Evolutionary conservation across 1,139 yeast species (phyloP).

Genomic region (Lodderomyces parapsilosis): DNA sequence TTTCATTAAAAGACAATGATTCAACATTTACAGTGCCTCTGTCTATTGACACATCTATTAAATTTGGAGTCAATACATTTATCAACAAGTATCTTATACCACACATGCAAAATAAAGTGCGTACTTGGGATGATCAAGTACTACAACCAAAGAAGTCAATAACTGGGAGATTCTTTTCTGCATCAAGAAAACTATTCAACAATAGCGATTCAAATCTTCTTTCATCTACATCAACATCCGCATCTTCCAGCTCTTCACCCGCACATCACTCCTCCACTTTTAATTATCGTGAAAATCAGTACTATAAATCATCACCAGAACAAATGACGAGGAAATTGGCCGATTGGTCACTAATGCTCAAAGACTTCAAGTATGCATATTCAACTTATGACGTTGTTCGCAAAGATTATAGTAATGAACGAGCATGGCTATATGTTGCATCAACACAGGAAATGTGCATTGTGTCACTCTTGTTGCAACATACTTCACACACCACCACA

Average conservation of each 20-base stretch:
- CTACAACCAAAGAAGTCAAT: conserved; percentile 70
- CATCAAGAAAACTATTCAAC: conserved; percentile 56
- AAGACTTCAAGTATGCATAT: conserved; percentile 85
- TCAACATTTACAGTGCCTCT: conserved; percentile 28
- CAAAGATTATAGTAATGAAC: conserved; percentile 75
- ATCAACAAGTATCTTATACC: conserved; percentile 63
- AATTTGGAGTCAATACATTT: conserved; percentile 49
- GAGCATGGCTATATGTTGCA: conserved; percentile 82
- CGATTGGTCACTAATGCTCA: conserved; percentile 86
- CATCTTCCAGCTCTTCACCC: background rate
- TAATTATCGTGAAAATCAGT: conserved; percentile 51
- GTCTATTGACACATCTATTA: conserved; percentile 39
- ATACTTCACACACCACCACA: conserved; percentile 38
- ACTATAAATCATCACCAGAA: conserved; percentile 64
- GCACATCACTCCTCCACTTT: too few species aligned
- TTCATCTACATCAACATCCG: conserved; percentile 9
- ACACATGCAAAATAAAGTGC: conserved; percentile 72
- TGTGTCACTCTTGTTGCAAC: conserved; percentile 68
- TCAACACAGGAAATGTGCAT: conserved; percentile 88
- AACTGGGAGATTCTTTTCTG: conserved; percentile 72
- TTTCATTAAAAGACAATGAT: conserved; percentile 26
- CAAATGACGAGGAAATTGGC: conserved; percentile 79
- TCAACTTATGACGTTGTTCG: conserved; percentile 79
- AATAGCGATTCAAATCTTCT: conserved; percentile 15
- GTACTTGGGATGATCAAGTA: conserved; percentile 75